Conservation (phyloP, 805 yeast species). For the Wickerhamiella kazuoi region DNA sequence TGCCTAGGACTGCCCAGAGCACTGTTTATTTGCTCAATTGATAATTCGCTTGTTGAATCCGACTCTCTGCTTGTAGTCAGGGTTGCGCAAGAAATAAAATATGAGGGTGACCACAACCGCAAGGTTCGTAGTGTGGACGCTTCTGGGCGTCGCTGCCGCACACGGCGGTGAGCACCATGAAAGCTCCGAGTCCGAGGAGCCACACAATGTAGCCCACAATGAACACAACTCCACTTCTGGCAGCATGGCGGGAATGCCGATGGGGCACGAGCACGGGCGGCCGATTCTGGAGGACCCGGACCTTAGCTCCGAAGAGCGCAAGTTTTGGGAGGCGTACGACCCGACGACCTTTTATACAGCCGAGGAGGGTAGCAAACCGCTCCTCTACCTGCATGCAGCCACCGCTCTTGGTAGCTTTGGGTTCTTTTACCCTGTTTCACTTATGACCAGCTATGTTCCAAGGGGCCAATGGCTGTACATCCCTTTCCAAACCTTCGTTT, state of each 20-base stretch:
- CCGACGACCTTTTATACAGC: conserved; percentile 49
- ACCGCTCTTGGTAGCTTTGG: conserved; percentile 29
- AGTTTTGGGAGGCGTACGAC: conserved; percentile 64
- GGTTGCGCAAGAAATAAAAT: no score
- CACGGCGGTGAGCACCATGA: no score
- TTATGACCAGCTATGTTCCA: conserved; percentile 44
- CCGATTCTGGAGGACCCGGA: conserved; percentile 41
- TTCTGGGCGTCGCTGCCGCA: no score
- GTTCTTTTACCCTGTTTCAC: conserved; percentile 46
- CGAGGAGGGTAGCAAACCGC: conserved; percentile 30
- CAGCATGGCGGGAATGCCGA: not conserved
- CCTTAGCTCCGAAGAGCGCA: conserved; percentile 51
- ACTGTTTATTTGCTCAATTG: no score
- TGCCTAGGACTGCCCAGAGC: no score
- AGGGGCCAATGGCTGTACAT: conserved; percentile 36
- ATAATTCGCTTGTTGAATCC: no score
- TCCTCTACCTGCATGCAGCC: conserved; percentile 38
- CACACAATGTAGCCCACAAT: not conserved
- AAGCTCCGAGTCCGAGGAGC: no score
- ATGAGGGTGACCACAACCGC: no score
- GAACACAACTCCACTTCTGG: not conserved
- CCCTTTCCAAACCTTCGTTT: conserved; percentile 36
- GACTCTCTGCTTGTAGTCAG: no score
- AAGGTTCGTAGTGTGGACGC: no score
- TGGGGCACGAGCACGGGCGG: conserved; percentile 13